A percentile compares a stretch with the other conserved stretches of the same genome.
Conservation (phyloP, 805 yeast species). For the Vanderwaltozyma yarrowii region DNA sequence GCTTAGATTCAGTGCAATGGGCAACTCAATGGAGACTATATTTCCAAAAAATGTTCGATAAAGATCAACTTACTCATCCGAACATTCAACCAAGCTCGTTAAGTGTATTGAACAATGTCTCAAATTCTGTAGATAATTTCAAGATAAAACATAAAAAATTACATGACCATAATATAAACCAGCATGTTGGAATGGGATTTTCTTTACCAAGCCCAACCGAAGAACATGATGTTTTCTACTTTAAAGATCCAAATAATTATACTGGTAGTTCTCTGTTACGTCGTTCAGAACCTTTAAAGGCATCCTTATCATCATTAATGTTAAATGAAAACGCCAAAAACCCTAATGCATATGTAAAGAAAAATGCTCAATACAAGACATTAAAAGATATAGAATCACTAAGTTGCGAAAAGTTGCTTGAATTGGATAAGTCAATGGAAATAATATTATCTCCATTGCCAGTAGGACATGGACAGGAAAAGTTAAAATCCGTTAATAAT, state of each 20-base stretch:
- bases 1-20: conserved; percentile 21
- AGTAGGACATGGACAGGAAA: conserved; percentile 3
- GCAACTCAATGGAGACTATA: conserved; percentile 17
- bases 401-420: conserved; percentile 18
- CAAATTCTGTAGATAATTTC: conserved; percentile 1
- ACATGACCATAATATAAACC: conserved; percentile 7
- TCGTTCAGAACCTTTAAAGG: conserved; percentile 15
- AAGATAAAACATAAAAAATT: conserved; percentile 12
- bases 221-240: background rate
- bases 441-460: conserved; percentile 12
- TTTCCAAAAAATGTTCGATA: conserved; percentile 11
- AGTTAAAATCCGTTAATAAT: conserved; percentile 11
- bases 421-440: conserved; percentile 16
- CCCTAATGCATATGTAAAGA: background rate
- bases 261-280: conserved; percentile 5
- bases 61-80: conserved; percentile 3
- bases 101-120: background rate
- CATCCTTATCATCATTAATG: conserved; percentile 6
- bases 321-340: background rate
- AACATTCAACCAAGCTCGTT: background rate
- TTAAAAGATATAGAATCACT: conserved; percentile 17
- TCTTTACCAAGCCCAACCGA: conserved; percentile 2
- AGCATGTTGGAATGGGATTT: conserved; percentile 10
- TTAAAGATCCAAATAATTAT: background rate
- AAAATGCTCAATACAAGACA: conserved; percentile 5